Evolutionary conservation across 176 grass and related monocot genomes (phyloP).

Genomic region (Olyra latifolia): DNA sequence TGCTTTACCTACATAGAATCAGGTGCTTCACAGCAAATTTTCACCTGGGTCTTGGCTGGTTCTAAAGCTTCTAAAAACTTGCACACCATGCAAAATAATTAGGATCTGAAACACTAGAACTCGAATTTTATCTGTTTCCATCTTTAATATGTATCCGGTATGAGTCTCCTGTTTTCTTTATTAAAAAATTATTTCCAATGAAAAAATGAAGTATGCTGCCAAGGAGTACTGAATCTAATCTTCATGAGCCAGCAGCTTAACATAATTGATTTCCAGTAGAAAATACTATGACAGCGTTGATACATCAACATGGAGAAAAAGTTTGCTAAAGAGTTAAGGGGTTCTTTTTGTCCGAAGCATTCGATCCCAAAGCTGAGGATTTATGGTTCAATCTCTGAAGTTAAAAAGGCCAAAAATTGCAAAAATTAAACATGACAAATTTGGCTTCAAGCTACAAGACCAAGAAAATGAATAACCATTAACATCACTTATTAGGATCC

Average conservation of each 20-base stretch:
- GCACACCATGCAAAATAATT: not conserved
- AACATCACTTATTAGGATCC: not conserved
- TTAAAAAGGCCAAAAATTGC: not conserved
- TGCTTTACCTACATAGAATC: not conserved
- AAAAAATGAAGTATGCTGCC: not conserved
- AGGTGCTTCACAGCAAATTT: not conserved
- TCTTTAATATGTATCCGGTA: no score
- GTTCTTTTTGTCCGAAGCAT: not conserved
- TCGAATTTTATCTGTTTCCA: not conserved
- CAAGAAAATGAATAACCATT: not conserved
- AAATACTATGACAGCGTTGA: not conserved
- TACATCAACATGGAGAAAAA: not conserved
- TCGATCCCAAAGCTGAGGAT: not conserved
- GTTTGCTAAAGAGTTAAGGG: not conserved
- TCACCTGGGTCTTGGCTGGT: not conserved
- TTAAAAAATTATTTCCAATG: not conserved
- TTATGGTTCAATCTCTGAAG: not conserved
- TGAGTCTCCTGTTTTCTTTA: no score
- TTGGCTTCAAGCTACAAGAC: not conserved
- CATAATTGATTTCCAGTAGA: not conserved
- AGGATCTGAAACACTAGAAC: not conserved
- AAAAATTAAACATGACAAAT: not conserved
- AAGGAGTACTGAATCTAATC: not conserved
- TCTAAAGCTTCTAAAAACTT: not conserved
- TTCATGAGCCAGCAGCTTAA: slow-evolving; percentile 7